These are phyloP conservation scores for Phytopythium boreale DNA, from an alignment of 352 stramenopile genomes.

Conservation along the genomic window DNA sequence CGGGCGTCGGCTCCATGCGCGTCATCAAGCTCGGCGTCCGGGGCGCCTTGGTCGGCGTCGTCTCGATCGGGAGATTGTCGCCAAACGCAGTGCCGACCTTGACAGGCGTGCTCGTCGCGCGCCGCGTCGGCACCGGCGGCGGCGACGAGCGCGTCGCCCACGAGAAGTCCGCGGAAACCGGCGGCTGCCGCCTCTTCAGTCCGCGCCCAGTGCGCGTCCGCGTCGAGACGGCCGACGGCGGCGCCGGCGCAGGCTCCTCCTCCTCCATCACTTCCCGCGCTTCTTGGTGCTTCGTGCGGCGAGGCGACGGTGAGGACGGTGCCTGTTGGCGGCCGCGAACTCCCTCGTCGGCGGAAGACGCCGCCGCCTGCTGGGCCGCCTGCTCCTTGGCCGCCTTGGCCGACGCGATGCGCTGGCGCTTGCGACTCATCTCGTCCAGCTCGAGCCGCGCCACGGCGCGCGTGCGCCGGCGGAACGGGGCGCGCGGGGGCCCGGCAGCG, in stretches of 20 bases:
- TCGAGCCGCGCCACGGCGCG: constrained; percentile 26
- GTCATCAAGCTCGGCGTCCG: constrained; percentile 13
- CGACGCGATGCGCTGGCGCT: constrained; percentile 20
- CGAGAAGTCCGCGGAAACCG: not conserved
- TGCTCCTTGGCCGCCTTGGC: constrained; percentile 6
- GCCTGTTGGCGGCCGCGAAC: not conserved
- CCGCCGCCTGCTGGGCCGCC: not conserved
- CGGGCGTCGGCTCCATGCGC: constrained; percentile 43
- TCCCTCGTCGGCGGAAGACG: not conserved
- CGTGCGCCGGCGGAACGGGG: constrained; percentile 24
- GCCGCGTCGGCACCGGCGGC: constrained; percentile 3
- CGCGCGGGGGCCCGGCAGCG: not conserved
- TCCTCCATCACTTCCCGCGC: not conserved
- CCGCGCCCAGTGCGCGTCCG: not conserved
- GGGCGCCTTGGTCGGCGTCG: constrained; percentile 13
- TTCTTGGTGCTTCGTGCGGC: not conserved
- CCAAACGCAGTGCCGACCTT: constrained; percentile 6
- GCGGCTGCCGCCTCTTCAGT: not conserved
- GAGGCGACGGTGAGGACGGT: not conserved
- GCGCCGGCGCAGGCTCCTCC: not conserved
- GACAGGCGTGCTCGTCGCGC: constrained; percentile 11
- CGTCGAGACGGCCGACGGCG: not conserved
- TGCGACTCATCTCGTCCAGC: constrained; percentile 20
- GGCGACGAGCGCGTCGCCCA: constrained; percentile 2
- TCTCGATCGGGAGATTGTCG: constrained; percentile 3